Conservation (phyloP, 2,329 filamentous ascomycete genomes). For the Didymella pinodella region DNA sequence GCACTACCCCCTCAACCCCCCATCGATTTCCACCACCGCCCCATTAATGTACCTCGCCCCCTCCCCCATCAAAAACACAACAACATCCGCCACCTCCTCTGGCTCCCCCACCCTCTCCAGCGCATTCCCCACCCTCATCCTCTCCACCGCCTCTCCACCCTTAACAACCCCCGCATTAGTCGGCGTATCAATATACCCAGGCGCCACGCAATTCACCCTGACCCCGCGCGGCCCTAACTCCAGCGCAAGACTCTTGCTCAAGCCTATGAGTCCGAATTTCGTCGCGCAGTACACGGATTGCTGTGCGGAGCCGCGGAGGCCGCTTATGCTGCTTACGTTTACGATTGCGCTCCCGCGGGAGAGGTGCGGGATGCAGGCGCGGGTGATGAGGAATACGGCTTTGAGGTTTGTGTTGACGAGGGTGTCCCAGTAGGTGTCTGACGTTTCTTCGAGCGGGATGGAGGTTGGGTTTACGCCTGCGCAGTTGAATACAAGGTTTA, state of each 20-base stretch:
- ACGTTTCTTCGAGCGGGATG: conserved; percentile 51
- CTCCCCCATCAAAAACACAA: conserved; percentile 58
- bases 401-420: conserved; percentile 57
- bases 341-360: conserved; percentile 33
- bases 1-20: conserved; percentile 45
- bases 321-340: conserved; percentile 41
- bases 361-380: conserved; percentile 52
- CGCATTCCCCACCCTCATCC: conserved; percentile 52
- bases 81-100: conserved; percentile 60
- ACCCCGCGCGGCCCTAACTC: conserved; percentile 45
- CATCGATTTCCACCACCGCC: conserved; percentile 59
- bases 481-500: conserved; percentile 57
- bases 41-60: conserved; percentile 58
- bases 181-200: conserved; percentile 58
- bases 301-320: conserved; percentile 35
- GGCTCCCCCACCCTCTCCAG: conserved; percentile 55
- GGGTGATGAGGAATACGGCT: conserved; percentile 56
- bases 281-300: conserved; percentile 48
- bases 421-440: conserved; percentile 59
- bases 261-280: conserved; percentile 48
- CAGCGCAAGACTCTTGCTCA: conserved; percentile 44
- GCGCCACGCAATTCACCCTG: conserved; percentile 42
- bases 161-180: conserved; percentile 60
- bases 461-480: conserved; percentile 60
- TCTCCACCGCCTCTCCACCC: conserved; percentile 55